These are phyloP conservation scores for Leccinum pallidistipes DNA, from an alignment of 1,284 basidiomycete genomes.

Conservation along the genomic window DNA sequence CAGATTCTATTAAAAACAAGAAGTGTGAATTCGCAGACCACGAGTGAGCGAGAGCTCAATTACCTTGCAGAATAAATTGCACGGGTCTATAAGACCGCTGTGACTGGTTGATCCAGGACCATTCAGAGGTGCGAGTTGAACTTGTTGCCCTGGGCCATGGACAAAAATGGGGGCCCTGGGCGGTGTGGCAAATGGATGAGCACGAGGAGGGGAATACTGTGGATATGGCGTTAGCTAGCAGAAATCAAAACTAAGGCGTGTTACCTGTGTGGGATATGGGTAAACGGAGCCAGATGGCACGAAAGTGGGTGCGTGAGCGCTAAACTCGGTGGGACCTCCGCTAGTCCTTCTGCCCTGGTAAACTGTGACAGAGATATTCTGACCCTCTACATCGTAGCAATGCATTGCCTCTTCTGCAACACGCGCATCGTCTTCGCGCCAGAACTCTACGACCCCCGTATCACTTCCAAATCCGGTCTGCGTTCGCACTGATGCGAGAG, in stretches of 20 bases:
- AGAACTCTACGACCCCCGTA: slow-evolving; percentile 81
- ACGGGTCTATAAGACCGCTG: slow-evolving; percentile 87
- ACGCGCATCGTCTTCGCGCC: slow-evolving; percentile 84
- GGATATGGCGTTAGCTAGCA: slow-evolving; percentile 7
- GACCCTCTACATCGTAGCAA: slow-evolving; percentile 75
- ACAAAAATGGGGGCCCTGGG: slow-evolving; percentile 52
- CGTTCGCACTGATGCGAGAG: slow-evolving; percentile 68
- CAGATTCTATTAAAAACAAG: slow-evolving; percentile 61
- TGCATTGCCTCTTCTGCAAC: slow-evolving; percentile 78
- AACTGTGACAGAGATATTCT: slow-evolving; percentile 77
- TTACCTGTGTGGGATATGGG: slow-evolving; percentile 52
- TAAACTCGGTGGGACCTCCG: slow-evolving; percentile 62
- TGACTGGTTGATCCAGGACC: slow-evolving; percentile 78
- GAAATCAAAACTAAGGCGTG: slow-evolving; percentile 14
- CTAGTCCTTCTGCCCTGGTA: slow-evolving; percentile 64
- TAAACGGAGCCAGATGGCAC: slow-evolving; percentile 65
- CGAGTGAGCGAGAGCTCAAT: slow-evolving; percentile 2
- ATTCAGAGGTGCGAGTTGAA: slow-evolving; percentile 70
- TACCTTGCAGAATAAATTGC: slow-evolving; percentile 89
- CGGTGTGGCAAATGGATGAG: slow-evolving; percentile 39
- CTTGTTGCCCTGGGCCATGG: slow-evolving; percentile 88
- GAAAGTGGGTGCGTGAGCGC: slow-evolving; percentile 69
- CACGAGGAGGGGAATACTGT: slow-evolving; percentile 64
- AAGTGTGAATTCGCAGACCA: slow-evolving; percentile 9
- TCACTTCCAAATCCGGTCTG: slow-evolving; percentile 71